These are phyloP conservation scores for Tremellales sp. DNA, from an alignment of 1,284 basidiomycete genomes.

Conservation along the genomic window DNA sequence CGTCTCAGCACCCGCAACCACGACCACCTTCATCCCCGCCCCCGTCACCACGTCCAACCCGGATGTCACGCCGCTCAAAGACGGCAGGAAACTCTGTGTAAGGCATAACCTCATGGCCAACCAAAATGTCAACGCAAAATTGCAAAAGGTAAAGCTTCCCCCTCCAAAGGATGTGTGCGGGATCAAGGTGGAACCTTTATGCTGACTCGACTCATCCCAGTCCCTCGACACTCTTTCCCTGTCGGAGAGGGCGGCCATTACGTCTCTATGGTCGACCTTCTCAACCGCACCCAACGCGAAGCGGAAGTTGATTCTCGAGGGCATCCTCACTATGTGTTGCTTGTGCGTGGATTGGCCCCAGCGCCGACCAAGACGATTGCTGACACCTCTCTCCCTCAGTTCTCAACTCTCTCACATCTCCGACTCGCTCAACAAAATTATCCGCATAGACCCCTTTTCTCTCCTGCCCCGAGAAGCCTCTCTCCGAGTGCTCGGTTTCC, in stretches of 20 bases:
- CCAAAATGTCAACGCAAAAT: conserved; percentile 84
- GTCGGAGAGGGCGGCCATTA: conserved; percentile 83
- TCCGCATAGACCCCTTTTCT: conserved; percentile 91
- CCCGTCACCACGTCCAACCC: conserved; percentile 4
- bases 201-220: conserved; percentile 51
- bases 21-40: conserved; percentile 11
- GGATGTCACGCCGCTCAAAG: conserved; percentile 32
- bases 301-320: conserved; percentile 89
- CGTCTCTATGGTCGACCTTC: conserved; percentile 93
- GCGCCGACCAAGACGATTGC: background rate
- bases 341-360: conserved; percentile 53
- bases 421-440: conserved; percentile 83
- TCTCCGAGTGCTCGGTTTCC: conserved; percentile 83
- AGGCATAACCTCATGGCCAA: conserved; percentile 95
- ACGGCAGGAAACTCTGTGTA: conserved; percentile 46
- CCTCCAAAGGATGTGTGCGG: background rate
- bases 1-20: conserved; percentile 12
- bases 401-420: conserved; percentile 94
- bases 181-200: background rate
- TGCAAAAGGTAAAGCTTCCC: conserved; percentile 71
- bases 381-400: conserved; percentile 21
- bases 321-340: conserved; percentile 99
- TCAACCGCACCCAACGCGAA: conserved; percentile 88
- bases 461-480: conserved; percentile 87
- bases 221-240: conserved; percentile 88